A percentile compares a stretch with the other conserved stretches of the same genome.
Conservation (phyloP, 2,329 filamentous ascomycete species). For the Annulohypoxylon truncatum region DNA sequence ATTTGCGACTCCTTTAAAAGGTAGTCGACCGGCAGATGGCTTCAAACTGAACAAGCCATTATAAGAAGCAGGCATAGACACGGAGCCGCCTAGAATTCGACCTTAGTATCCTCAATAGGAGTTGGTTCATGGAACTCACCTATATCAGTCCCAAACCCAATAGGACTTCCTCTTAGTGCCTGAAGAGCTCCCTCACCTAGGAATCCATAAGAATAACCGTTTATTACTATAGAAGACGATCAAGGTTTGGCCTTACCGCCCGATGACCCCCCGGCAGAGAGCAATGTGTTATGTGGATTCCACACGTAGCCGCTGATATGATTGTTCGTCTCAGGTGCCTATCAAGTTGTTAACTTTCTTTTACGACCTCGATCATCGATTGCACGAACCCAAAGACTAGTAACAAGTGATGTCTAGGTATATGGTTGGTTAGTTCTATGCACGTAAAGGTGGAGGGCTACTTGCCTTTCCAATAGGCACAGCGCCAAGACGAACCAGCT, state of each 20-base stretch:
- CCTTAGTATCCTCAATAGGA: background rate
- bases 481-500: conserved; percentile 8
- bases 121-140: background rate
- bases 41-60: conserved; percentile 5
- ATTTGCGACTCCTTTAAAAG: conserved; percentile 1
- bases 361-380: too few species aligned
- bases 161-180: conserved; percentile 4
- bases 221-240: too few species aligned
- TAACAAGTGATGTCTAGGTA: conserved; percentile 2
- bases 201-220: too few species aligned
- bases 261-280: conserved; percentile 12
- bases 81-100: background rate
- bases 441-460: too few species aligned
- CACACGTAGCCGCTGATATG: conserved; percentile 10
- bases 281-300: conserved; percentile 12
- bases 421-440: background rate
- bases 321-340: conserved; percentile 17
- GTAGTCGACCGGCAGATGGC: background rate
- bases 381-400: conserved; percentile 1
- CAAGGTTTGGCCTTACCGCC: conserved; percentile 8
- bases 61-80: conserved; percentile 1
- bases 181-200: conserved; percentile 10
- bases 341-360: background rate
- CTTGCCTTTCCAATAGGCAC: conserved; percentile 5
- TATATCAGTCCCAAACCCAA: conserved; percentile 6